These are phyloP conservation scores for Pythium monospermum DNA, from an alignment of 352 stramenopile species.

Conservation along the genomic window DNA sequence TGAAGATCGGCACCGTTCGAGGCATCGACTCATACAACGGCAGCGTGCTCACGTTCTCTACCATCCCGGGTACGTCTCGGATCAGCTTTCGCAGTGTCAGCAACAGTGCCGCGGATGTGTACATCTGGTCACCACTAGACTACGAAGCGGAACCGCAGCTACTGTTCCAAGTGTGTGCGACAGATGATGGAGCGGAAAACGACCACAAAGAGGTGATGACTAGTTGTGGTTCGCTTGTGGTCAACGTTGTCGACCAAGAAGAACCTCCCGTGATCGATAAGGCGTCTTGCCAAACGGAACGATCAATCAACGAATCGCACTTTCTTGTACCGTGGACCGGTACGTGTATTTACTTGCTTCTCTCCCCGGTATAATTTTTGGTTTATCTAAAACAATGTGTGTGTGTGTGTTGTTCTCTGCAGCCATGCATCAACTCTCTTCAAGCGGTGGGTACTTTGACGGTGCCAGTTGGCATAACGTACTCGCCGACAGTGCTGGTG, in stretches of 20 bases:
- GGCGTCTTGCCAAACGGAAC: neutral
- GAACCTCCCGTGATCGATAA: slow-evolving; percentile 26
- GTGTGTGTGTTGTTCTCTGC: too few species aligned
- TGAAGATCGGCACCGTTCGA: slow-evolving; percentile 28
- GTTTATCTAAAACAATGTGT: too few species aligned
- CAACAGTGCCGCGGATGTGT: slow-evolving; percentile 28
- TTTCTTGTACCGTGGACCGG: slow-evolving; percentile 11
- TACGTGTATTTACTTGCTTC: neutral
- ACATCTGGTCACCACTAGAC: slow-evolving; percentile 28
- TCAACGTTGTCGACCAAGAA: slow-evolving; percentile 37
- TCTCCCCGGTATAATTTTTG: too few species aligned
- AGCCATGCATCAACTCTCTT: slow-evolving; percentile 3
- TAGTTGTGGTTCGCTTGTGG: slow-evolving; percentile 32
- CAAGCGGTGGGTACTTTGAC: slow-evolving; percentile 16
- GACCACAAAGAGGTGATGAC: slow-evolving; percentile 41
- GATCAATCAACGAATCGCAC: slow-evolving; percentile 6
- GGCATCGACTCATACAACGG: slow-evolving; percentile 28
- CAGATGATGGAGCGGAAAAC: slow-evolving; percentile 41
- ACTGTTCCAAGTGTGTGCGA: slow-evolving; percentile 35
- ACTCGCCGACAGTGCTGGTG: neutral
- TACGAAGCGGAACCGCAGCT: slow-evolving; percentile 31
- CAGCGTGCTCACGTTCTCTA: slow-evolving; percentile 40
- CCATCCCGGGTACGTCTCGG: slow-evolving; percentile 22
- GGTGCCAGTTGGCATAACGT: neutral
- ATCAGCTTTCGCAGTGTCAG: slow-evolving; percentile 26